Percentiles rank a stretch among this genome's conserved stretches.
Evolutionary conservation across 495 filamentous ascomycete species (phyloP).

Genomic region (Parathielavia hyrcaniae): DNA sequence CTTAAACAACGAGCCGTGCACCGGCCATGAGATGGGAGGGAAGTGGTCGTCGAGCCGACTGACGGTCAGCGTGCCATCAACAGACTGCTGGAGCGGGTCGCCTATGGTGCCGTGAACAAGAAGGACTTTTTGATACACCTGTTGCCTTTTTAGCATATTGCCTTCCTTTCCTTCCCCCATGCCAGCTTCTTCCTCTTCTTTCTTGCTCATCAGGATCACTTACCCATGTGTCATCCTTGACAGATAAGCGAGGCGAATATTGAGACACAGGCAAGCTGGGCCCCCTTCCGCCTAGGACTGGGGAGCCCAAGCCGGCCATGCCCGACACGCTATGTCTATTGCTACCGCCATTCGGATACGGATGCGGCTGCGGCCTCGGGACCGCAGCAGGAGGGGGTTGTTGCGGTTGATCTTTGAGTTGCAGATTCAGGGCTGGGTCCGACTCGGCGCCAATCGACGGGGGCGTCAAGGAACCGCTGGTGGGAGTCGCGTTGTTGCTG

Average conservation of each 20-base stretch:
- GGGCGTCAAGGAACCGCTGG: conserved; percentile 42
- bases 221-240: conserved; percentile 80
- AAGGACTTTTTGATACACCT: conserved; percentile 88
- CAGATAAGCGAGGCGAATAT: conserved; percentile 66
- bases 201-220: conserved; percentile 13
- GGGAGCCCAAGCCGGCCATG: conserved; percentile 49
- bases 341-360: conserved; percentile 31
- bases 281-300: conserved; percentile 48
- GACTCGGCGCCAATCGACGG: conserved; percentile 41
- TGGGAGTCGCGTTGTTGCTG: conserved; percentile 41
- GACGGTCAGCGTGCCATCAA: conserved; percentile 76
- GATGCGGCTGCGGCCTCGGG: conserved; percentile 41
- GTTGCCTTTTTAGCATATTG: conserved; percentile 14
- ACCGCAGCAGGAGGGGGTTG: conserved; percentile 26
- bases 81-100: conserved; percentile 58
- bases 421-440: conserved; percentile 45
- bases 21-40: conserved; percentile 75
- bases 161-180: neutral
- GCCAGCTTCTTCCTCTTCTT: no score
- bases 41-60: conserved; percentile 78
- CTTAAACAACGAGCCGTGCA: conserved; percentile 82
- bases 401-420: conserved; percentile 37
- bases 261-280: conserved; percentile 58
- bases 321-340: conserved; percentile 48
- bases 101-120: conserved; percentile 73